Conservation (phyloP, 1,284 basidiomycete genomes). For the Inonotus hispidus region DNA sequence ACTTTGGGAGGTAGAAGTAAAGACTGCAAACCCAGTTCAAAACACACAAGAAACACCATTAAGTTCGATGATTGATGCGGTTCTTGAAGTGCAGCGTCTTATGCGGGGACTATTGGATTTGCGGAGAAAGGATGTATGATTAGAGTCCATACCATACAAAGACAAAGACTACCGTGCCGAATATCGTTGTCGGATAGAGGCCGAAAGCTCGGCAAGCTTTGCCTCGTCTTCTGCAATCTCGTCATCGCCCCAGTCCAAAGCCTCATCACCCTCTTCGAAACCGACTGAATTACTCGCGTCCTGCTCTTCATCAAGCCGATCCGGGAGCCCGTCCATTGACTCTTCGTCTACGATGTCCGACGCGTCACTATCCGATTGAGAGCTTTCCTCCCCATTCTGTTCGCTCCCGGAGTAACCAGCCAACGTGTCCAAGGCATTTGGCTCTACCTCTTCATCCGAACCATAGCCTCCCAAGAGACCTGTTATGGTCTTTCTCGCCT, state of each 20-base stretch:
- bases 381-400: slow-evolving; percentile 22
- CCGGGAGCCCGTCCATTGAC: slow-evolving; percentile 33
- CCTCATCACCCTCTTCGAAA: slow-evolving; percentile 43
- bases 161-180: background rate
- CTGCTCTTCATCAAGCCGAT: background rate
- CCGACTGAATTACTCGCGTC: background rate
- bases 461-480: slow-evolving; percentile 63
- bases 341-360: slow-evolving; percentile 15
- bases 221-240: slow-evolving; percentile 28
- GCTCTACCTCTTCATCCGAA: slow-evolving; percentile 41
- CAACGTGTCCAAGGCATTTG: slow-evolving; percentile 40
- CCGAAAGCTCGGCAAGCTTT: slow-evolving; percentile 15
- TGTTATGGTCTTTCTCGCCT: slow-evolving; percentile 48
- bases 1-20: slow-evolving; percentile 80
- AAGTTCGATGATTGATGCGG: slow-evolving; percentile 56
- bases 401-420: slow-evolving; percentile 55
- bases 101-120: slow-evolving; percentile 48
- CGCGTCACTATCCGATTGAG: slow-evolving; percentile 19
- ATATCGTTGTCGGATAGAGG: slow-evolving; percentile 3
- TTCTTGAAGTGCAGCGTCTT: slow-evolving; percentile 69
- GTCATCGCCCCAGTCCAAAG: slow-evolving; percentile 56
- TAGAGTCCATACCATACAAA: background rate
- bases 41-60: slow-evolving; percentile 67
- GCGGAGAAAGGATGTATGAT: slow-evolving; percentile 15
- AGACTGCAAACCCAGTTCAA: slow-evolving; percentile 66